A percentile compares a stretch with the other conserved stretches of the same genome.
Evolutionary conservation across 106 monocot genomes (phyloP).

Genomic region (Triglochin maritima): DNA sequence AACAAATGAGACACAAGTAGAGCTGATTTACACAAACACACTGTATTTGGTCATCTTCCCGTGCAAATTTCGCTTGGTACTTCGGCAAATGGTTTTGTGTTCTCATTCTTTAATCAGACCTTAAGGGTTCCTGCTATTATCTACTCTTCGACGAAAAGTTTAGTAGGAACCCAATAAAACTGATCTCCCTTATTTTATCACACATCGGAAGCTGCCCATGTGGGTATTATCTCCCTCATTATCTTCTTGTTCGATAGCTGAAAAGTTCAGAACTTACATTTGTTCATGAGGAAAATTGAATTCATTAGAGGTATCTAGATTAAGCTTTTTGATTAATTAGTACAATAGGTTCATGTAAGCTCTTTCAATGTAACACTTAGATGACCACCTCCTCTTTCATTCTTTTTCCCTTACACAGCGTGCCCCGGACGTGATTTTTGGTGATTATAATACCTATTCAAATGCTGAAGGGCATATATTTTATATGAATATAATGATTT

Average conservation of each 20-base stretch:
- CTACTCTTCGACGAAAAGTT: not conserved
- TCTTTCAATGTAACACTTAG: not conserved
- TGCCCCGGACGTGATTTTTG: not conserved
- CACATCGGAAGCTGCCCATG: not conserved
- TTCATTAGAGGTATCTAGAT: not conserved
- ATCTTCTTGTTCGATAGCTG: not conserved
- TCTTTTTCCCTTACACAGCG: not conserved
- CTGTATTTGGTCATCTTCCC: not conserved
- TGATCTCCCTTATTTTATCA: not conserved
- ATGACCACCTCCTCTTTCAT: not conserved
- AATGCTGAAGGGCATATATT: not conserved
- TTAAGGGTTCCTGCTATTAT: not conserved
- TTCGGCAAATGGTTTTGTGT: not conserved
- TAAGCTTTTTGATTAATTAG: not conserved
- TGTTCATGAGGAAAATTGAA: not conserved
- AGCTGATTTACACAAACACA: not conserved
- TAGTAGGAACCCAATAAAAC: not conserved
- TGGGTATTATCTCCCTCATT: not conserved
- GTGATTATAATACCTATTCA: not conserved
- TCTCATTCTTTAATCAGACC: conserved; percentile 1
- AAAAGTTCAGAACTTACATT: not conserved
- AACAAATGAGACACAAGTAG: conserved; percentile 22
- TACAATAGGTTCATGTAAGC: not conserved
- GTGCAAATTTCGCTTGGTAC: not conserved
- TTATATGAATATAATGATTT: conserved; percentile 1